Conservation (phyloP, 129 eudicot species). For the Lonicera japonica region DNA sequence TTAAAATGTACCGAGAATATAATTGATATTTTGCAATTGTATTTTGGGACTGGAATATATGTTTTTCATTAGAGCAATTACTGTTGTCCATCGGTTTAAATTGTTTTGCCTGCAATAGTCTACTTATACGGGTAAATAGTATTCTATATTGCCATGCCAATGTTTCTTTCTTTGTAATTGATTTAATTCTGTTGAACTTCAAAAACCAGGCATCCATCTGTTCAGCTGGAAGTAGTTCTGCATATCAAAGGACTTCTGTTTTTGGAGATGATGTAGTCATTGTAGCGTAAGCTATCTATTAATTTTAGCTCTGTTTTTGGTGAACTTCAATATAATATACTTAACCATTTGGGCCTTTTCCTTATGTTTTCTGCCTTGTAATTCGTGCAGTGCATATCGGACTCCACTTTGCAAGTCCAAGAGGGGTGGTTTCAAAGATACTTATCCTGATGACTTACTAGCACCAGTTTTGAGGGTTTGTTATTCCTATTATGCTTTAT, state of each 20-base stretch:
- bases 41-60: too few relatives aligned
- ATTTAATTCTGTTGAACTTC: background rate
- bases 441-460: constrained; percentile 87
- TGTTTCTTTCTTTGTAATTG: background rate
- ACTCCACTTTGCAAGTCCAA: constrained; percentile 83
- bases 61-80: too few relatives aligned
- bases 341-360: background rate
- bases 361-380: background rate
- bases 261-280: constrained; percentile 91
- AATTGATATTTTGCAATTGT: too few relatives aligned
- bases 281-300: constrained; percentile 69
- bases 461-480: constrained; percentile 86
- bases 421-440: constrained; percentile 93
- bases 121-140: too few relatives aligned
- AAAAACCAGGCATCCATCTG: constrained; percentile 65
- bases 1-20: too few relatives aligned
- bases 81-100: too few relatives aligned
- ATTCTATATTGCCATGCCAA: too few relatives aligned
- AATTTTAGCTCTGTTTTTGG: background rate
- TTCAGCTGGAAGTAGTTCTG: constrained; percentile 80
- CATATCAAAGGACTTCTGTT: constrained; percentile 73
- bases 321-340: background rate
- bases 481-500: background rate
- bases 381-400: constrained; percentile 58
- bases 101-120: too few relatives aligned